Evolutionary conservation across 2,329 filamentous ascomycete genomes (phyloP).

Genomic region (Neofusicoccum kwambonambiense): DNA sequence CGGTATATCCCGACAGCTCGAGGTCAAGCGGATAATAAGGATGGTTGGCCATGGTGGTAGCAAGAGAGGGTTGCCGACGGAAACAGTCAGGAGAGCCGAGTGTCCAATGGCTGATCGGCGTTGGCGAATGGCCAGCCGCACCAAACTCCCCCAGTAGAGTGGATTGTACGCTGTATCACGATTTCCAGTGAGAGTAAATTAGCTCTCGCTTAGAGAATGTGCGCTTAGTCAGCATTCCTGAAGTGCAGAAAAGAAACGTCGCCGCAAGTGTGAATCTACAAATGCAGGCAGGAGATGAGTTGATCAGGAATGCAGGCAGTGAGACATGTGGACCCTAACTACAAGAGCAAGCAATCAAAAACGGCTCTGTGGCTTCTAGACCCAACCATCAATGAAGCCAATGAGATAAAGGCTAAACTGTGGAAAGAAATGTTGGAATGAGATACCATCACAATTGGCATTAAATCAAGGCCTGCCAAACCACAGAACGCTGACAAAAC

Average conservation of each 20-base stretch:
- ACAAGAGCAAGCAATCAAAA: constrained; percentile 87
- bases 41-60: neutral
- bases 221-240: neutral
- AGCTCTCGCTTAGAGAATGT: neutral
- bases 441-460: constrained; percentile 49
- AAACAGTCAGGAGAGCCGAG: neutral
- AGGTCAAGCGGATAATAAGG: constrained; percentile 10
- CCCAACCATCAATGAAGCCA: constrained; percentile 71
- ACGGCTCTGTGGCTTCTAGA: constrained; percentile 84
- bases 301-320: too few relatives aligned
- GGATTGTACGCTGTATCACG: neutral
- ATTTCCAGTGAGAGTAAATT: neutral
- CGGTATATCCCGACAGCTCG: neutral
- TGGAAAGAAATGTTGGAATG: constrained; percentile 55
- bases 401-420: constrained; percentile 73
- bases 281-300: too few relatives aligned
- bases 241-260: too few relatives aligned
- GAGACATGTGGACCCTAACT: constrained; percentile 73
- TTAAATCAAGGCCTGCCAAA: constrained; percentile 22
- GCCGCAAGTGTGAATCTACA: too few relatives aligned
- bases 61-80: neutral
- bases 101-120: neutral
- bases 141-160: neutral
- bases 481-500: too few relatives aligned
- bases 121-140: neutral